Conservation (phyloP, 2,329 filamentous ascomycete genomes). For the Aspergillus eucalypticola region DNA sequence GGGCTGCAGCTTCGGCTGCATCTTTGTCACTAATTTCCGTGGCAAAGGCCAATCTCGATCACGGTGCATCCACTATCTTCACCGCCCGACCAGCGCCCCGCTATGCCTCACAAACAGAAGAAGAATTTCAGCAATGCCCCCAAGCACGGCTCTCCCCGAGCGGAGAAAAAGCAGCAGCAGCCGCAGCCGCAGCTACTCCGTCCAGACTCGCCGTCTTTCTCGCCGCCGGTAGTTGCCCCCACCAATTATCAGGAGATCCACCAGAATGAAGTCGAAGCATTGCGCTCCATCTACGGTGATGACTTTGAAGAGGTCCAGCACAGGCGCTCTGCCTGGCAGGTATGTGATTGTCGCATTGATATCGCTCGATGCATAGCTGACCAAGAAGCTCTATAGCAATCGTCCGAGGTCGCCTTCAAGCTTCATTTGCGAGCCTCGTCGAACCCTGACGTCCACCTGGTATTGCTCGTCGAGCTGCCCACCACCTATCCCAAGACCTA, state of each 20-base stretch:
- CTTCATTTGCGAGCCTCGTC: conserved; percentile 73
- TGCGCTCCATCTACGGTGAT: conserved; percentile 85
- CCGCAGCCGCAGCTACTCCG: conserved; percentile 23
- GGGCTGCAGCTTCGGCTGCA: conserved; percentile 48
- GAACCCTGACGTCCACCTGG: conserved; percentile 69
- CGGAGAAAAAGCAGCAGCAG: conserved; percentile 34
- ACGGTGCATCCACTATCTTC: conserved; percentile 20
- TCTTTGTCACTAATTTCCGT: conserved; percentile 35
- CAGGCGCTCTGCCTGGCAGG: conserved; percentile 78
- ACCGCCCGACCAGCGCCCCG: conserved; percentile 38
- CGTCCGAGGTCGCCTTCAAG: conserved; percentile 76
- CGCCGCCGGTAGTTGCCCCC: conserved; percentile 37
- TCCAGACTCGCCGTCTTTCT: conserved; percentile 33
- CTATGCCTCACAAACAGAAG: conserved; percentile 50
- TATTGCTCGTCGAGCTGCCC: conserved; percentile 76
- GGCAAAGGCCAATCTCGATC: conserved; percentile 32
- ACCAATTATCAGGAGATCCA: conserved; percentile 81
- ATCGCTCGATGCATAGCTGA: neutral
- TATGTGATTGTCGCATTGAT: conserved; percentile 43
- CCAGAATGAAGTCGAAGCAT: conserved; percentile 79
- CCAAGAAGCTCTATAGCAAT: conserved; percentile 58
- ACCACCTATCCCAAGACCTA: conserved; percentile 87
- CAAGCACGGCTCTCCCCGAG: conserved; percentile 35
- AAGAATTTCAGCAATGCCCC: conserved; percentile 39
- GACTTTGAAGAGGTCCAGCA: conserved; percentile 77